Evolutionary conservation across 2,329 filamentous ascomycete genomes (phyloP).

Genomic region (Aspergillus aculeatinus): DNA sequence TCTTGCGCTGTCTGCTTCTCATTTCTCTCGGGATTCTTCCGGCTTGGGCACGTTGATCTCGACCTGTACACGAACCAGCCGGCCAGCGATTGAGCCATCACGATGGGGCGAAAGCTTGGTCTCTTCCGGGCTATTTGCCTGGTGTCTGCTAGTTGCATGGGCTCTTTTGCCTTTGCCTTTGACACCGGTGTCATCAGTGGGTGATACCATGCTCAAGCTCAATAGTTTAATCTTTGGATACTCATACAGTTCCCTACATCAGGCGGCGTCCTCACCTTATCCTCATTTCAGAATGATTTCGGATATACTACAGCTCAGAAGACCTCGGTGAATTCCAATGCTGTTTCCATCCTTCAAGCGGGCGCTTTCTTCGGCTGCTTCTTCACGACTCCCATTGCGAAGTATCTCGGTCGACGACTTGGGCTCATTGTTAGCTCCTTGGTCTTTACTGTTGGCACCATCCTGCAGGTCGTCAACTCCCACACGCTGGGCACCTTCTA

Average conservation of each 20-base stretch:
- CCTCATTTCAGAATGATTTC: constrained; percentile 45
- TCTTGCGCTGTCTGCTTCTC: neutral
- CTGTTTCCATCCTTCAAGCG: constrained; percentile 51
- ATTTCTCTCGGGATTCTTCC: neutral
- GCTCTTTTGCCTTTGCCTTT: constrained; percentile 41
- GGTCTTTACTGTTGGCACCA: constrained; percentile 38
- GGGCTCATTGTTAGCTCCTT: constrained; percentile 46
- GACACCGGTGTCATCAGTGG: constrained; percentile 41
- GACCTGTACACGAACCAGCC: neutral
- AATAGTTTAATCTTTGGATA: neutral
- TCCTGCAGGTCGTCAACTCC: constrained; percentile 50
- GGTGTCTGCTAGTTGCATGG: constrained; percentile 39
- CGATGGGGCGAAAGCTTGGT: constrained; percentile 37
- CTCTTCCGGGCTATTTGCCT: constrained; percentile 38
- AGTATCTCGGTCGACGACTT: constrained; percentile 45
- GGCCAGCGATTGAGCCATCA: neutral
- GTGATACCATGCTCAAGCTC: constrained; percentile 6
- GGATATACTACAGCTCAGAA: constrained; percentile 35
- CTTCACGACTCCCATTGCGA: constrained; percentile 47
- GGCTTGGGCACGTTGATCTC: neutral
- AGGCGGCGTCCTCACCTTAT: constrained; percentile 48
- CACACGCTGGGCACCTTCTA: constrained; percentile 47
- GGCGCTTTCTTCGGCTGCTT: constrained; percentile 55
- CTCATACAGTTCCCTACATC: neutral
- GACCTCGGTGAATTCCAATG: constrained; percentile 48